phyloP scores from a whole-genome alignment of 305 asterid genomes.

The Solanum aculeatissimum region DNA sequence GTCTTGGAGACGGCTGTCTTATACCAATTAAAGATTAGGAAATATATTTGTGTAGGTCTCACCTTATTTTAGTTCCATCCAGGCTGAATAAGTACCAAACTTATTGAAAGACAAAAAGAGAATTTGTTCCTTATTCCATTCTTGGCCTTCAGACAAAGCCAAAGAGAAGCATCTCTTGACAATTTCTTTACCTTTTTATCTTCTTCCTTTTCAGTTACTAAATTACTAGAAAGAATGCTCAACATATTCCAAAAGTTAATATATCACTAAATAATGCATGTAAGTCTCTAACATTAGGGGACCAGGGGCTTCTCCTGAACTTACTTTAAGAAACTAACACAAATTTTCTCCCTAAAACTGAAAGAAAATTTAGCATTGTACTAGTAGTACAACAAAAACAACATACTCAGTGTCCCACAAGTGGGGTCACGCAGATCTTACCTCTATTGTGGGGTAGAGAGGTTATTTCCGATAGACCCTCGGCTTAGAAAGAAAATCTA shows the following conservation, averaged over 20 bases:
- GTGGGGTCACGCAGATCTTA: background rate
- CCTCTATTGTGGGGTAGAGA: background rate
- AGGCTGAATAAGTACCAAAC: conserved; percentile 67
- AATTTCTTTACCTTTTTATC: conserved; percentile 4
- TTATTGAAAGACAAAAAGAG: conserved; percentile 43
- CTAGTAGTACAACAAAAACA: background rate
- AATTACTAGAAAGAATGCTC: background rate
- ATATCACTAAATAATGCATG: background rate
- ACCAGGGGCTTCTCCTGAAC: background rate
- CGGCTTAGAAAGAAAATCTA: background rate
- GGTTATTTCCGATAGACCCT: background rate
- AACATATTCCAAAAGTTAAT: background rate
- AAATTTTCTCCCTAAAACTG: background rate
- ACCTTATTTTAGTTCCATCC: conserved; percentile 27
- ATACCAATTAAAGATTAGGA: conserved; percentile 28
- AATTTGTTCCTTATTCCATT: conserved; percentile 52
- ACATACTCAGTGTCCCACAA: background rate
- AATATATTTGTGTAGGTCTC: conserved; percentile 27
- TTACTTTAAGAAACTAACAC: background rate
- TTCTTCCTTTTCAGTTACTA: background rate
- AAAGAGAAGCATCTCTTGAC: conserved; percentile 30
- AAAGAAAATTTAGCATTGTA: background rate
- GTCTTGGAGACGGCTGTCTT: background rate
- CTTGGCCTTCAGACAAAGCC: conserved; percentile 54
- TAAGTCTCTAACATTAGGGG: background rate